phyloP scores from a whole-genome alignment of 345 rosid genomes.

The Eucalyptus cloeziana region DNA sequence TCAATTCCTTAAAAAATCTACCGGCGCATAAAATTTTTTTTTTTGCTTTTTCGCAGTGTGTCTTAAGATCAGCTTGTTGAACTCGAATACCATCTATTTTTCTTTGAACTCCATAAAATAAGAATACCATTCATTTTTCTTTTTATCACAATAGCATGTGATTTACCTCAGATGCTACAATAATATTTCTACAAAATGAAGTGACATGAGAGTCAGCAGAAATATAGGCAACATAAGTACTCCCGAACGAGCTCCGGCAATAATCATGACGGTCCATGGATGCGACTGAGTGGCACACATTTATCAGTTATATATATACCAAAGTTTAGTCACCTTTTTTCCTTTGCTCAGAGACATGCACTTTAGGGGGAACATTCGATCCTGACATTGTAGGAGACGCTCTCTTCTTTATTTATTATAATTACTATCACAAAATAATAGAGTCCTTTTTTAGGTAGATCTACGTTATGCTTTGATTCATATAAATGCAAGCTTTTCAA shows the following conservation, averaged over 20 bases:
- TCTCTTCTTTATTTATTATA: not conserved
- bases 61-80: not conserved
- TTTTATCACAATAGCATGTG: not conserved
- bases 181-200: not conserved
- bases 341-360: not conserved
- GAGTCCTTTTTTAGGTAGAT: not conserved
- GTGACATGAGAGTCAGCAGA: not conserved
- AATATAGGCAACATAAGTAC: not conserved
- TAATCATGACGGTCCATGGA: not conserved
- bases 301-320: not conserved
- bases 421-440: not conserved
- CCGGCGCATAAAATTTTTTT: fast-evolving
- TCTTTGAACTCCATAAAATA: not conserved
- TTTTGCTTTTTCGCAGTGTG: not conserved
- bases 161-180: not conserved
- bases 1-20: not conserved
- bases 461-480: not conserved
- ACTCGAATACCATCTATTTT: too few species aligned
- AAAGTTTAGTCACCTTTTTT: not conserved
- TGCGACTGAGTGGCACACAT: not conserved
- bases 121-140: not conserved
- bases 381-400: not conserved
- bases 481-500: not conserved
- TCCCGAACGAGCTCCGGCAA: not conserved
- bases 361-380: not conserved